Base-by-base conservation (phyloP, 2,329 filamentous ascomycete species). In the Neopestalotiopsis rosae region DNA sequence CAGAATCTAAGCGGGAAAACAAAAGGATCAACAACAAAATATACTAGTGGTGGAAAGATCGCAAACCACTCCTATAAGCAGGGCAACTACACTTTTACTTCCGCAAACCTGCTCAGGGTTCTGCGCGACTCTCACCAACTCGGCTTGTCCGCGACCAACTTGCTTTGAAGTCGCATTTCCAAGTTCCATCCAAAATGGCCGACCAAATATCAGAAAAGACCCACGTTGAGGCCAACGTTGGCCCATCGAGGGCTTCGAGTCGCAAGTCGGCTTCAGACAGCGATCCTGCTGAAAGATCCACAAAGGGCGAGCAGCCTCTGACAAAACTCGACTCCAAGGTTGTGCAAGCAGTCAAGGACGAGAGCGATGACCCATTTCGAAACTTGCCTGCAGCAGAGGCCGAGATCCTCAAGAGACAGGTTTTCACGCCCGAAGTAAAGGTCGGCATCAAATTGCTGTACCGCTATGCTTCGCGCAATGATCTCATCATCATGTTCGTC, bases 351-450 rank as follows among this genome's bases (percentile, higher is more conserved):
- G 69, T 77, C 12, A 77, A 81, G 20, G 83, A 84, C 56, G 75
- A 82, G 3, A 83, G 87, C 66, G 82, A 85, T 38, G 87, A 90
- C 74, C 82, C 87, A 3, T 90, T 89, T 75, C 82, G 82, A 32
- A 88, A 93, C 77, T 83, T 95, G 3, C 88, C 91, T 1, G 79
- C 87, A 9, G 77, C 91, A 69, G 91, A 95, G 79, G 90, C 87
- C 66, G 83, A 86, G 24, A 87, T 95, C 67, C 81, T 96, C 70
- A 90, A 87, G 77, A 85, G 83, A 69, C 93, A 96, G 80, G 85
- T 94, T 71, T 82, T 90, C 64, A 89, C 89, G 0, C 90, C 90
- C 40, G 83, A 87, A 12, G 83, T 90, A 68, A 89, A 89, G 74
- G 85, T 92, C 42, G 90, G 88, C n/a, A 86, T 91, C 71, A 83